Evolutionary conservation across 1,139 yeast genomes (phyloP), one percentile per base, ranked within the genome.

Genomic region (Zygosaccharomyces sapae): DNA sequence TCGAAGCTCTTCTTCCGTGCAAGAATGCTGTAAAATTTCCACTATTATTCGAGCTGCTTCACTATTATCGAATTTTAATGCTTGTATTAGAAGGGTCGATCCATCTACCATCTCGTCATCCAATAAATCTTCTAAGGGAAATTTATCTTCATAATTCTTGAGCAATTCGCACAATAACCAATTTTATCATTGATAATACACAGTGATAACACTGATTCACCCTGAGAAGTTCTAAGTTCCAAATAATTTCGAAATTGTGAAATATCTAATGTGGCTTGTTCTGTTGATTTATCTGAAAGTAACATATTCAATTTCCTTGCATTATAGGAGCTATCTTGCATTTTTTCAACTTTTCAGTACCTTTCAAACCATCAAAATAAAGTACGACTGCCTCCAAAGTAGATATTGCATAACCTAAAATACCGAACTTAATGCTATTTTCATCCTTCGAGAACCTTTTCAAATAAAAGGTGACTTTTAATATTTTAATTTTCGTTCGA

Each of bases 331-430:
- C 34, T 43, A 22, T 49, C 46, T 43, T 38, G 47, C 22, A 41
- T 30, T 19, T 38, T 43, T 33, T 40, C 37, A 40, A 10, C 10
- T 40, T 51, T 43, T 36, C 44, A 6, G 50, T 31, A 24, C 46
- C 50, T 22, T 43, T 41, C 30, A 43, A 40, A 9, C 43, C 44
- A 9, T 58, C 57, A 27, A 61, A 71, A 61, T 85, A 94, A 50
- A 70, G 79, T 5, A 88, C 59, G 0, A 88, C 95, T 0, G 92
- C 96, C 59, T 89, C 96, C 40, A 89, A 70, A 8, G 95, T 87
- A 45, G 95, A 83, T 29, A 89, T 56, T 0, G 83, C 75, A 57
- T 83, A 83, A 0, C 86, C 87, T 5, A 71, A 56, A 20, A 74
- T 67, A 0, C 88, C 89, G 7, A 72, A 62, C 33, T 73, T 58